Percentiles rank a stretch among this genome's conserved stretches.
Conservation (phyloP, 208 protist genomes). For the Leishmania arabica region DNA sequence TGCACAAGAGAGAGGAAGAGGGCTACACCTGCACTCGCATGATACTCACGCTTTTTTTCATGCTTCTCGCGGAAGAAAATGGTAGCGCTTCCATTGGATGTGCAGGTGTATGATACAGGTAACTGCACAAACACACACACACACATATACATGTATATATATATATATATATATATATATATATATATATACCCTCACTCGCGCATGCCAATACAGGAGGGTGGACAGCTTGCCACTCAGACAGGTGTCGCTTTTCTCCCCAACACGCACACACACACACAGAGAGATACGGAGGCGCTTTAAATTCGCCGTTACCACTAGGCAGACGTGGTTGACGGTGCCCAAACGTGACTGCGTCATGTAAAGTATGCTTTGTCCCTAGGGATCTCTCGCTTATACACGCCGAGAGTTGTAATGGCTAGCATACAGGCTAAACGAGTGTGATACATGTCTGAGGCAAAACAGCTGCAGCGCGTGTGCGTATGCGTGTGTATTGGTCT, state of each 20-base stretch:
- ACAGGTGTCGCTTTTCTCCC: not conserved
- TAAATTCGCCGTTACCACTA: too few relatives aligned
- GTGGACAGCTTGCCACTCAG: not conserved
- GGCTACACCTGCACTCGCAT: not conserved
- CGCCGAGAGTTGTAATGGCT: not conserved
- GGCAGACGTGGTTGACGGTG: not conserved
- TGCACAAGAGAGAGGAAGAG: not conserved
- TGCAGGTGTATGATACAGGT: not conserved
- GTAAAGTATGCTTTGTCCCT: not conserved
- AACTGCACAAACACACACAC: not conserved
- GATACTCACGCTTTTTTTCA: slow-evolving; percentile 9
- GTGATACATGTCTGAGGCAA: not conserved
- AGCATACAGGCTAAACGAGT: not conserved
- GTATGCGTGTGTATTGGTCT: not conserved
- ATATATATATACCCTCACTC: not conserved
- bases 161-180: not conserved
- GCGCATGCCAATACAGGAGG: not conserved
- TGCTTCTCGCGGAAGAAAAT: not conserved
- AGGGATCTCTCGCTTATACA: not conserved
- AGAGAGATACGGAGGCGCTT: not conserved
- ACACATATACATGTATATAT: not conserved
- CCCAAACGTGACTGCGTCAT: not conserved
- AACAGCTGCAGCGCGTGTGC: not conserved
- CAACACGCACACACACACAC: not conserved
- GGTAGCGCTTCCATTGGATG: not conserved